phyloP scores from a whole-genome alignment of 768 basidiomycete species.

The Phlegmacium glaucopus region DNA sequence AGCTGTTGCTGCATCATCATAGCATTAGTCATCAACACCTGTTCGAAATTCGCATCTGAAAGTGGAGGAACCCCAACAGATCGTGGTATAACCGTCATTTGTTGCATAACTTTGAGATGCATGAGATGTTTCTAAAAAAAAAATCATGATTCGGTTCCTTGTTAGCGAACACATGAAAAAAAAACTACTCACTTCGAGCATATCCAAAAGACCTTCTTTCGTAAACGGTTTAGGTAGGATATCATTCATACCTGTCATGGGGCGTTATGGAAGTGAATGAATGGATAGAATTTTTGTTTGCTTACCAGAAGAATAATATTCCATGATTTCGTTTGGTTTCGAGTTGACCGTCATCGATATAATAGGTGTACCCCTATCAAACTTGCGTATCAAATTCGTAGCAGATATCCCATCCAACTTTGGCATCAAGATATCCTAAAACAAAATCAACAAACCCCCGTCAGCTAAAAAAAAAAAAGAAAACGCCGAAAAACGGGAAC shows the following conservation, averaged over 20 bases:
- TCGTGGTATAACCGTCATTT: conserved; percentile 65
- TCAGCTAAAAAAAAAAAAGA: conserved; percentile 3
- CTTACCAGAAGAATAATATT: conserved; percentile 75
- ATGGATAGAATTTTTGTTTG: no score
- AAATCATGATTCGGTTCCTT: no score
- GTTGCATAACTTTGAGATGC: conserved; percentile 84
- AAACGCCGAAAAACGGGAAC: no score
- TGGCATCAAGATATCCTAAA: conserved; percentile 92
- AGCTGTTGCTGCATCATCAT: background rate
- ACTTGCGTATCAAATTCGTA: conserved; percentile 90
- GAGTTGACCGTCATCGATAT: conserved; percentile 98
- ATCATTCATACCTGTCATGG: conserved; percentile 94
- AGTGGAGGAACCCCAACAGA: conserved; percentile 65
- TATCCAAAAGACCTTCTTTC: conserved; percentile 84
- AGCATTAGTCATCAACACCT: conserved; percentile 42
- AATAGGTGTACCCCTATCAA: conserved; percentile 93
- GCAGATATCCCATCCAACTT: conserved; percentile 86
- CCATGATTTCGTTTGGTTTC: conserved; percentile 90
- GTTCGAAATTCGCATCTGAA: conserved; percentile 50
- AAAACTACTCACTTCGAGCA: conserved; percentile 72
- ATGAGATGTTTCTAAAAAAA: conserved; percentile 70
- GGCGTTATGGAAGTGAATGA: no score
- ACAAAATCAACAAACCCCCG: conserved; percentile 2
- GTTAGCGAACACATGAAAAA: no score
- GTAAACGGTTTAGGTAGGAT: conserved; percentile 96